Evolutionary conservation across 805 yeast genomes (phyloP), one percentile per base, ranked within the genome.

Genomic region (Wickerhamiella siamensis): DNA sequence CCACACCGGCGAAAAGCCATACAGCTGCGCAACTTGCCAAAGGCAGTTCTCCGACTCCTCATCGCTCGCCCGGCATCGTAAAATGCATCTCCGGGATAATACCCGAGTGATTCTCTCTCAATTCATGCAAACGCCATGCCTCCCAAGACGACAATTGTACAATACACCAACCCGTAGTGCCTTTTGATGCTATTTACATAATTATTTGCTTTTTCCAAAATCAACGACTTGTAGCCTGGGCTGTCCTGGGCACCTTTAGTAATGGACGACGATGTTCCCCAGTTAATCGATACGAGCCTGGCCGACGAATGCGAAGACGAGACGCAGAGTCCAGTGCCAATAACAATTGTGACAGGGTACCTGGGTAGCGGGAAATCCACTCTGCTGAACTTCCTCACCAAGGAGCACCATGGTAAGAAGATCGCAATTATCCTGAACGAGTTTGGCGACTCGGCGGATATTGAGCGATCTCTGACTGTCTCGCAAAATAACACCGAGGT

Each of bases 341-440:
- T 91, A 15, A 84, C 96, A 0, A 83, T 91, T 14, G 76, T 91
- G 31, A 88, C 98, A 0, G 98, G 98, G 2, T 91, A 87, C 56
- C 62, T 91, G 32, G 98, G 98, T 1, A 79, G 94, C 10, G 98
- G 98, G 1, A 91, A 91, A 55, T 79, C 63, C 0, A 88, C 97
- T 0, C 61, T 91, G 37, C 65, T 91, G 21, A 83, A 83, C 41
- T 68, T 70, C 43, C 74, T 91, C 15, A 84, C 94, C 1, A 48
- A 46, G 20, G 62, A 70, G 43, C 72, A 71, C 40, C 75, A 83
- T n/a, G 75, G 72, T 42, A 73, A 75, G 58, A 73, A 78, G 53
- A 70, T 91, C 22, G 98, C 98, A 1, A 83, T 91, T 5, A 86
- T 91, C 12, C 63, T 91, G 53, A 88, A 88, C 61, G 62, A 87